These are phyloP conservation scores for Fraxinus dipetala DNA, from an alignment of 305 asterid species.

Conservation along the genomic window DNA sequence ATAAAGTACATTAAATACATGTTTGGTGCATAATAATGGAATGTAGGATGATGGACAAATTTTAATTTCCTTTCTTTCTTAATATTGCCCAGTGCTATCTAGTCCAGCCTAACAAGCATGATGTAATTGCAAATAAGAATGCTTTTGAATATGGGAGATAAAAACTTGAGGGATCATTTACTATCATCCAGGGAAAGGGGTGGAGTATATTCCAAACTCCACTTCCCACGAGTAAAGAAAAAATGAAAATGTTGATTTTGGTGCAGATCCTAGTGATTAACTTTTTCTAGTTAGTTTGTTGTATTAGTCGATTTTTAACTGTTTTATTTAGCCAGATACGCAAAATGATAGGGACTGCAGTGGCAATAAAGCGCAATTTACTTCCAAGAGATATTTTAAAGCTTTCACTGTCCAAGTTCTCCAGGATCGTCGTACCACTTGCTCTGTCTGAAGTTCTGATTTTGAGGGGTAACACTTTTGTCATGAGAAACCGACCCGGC, in stretches of 20 bases:
- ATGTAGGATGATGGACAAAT: background rate
- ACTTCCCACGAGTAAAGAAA: background rate
- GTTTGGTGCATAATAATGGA: background rate
- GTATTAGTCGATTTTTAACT: constrained; percentile 17
- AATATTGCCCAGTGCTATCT: background rate
- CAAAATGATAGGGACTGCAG: constrained; percentile 89
- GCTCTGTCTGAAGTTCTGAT: constrained; percentile 91
- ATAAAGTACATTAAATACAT: background rate
- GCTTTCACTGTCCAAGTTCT: constrained; percentile 67
- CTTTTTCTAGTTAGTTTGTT: constrained; percentile 8
- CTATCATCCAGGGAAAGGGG: background rate
- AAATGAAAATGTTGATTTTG: constrained; percentile 1
- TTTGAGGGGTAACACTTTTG: constrained; percentile 67
- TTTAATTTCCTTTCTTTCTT: background rate
- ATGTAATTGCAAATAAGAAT: background rate
- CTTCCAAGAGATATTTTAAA: constrained; percentile 67
- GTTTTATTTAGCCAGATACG: constrained; percentile 58
- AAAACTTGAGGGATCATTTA: background rate
- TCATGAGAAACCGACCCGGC: constrained; percentile 65
- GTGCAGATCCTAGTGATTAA: background rate
- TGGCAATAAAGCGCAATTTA: constrained; percentile 68
- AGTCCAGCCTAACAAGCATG: background rate
- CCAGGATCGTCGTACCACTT: constrained; percentile 74
- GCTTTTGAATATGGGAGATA: background rate
- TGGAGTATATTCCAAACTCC: background rate